Evolutionary conservation across 495 filamentous ascomycete genomes (phyloP).

Genomic region (Talaromyces proteolyticus): DNA sequence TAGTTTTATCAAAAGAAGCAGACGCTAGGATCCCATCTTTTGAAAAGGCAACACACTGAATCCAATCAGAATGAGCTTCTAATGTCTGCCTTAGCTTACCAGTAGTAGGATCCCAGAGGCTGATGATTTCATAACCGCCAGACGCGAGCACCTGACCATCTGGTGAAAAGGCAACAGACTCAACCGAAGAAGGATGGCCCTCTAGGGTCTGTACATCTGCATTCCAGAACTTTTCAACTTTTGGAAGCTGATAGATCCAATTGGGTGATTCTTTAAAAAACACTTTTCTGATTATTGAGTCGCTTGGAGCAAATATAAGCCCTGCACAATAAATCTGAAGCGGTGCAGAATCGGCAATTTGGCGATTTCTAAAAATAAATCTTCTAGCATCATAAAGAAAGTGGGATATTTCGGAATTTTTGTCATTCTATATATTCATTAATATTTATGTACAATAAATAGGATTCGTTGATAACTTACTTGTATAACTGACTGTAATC

Average conservation of each 20-base stretch:
- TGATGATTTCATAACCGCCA: conserved; percentile 6
- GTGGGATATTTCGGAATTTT: conserved; percentile 10
- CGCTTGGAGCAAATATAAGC: conserved; percentile 26
- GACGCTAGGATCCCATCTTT: neutral
- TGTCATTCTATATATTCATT: conserved; percentile 1
- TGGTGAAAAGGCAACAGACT: conserved; percentile 14
- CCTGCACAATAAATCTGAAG: conserved; percentile 17
- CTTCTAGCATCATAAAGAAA: conserved; percentile 29
- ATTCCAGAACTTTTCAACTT: conserved; percentile 5
- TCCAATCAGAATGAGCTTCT: neutral
- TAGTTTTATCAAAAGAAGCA: neutral
- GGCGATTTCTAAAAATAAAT: conserved; percentile 22
- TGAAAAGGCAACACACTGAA: neutral
- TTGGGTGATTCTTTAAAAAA: conserved; percentile 3
- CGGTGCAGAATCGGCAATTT: conserved; percentile 23
- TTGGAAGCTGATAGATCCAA: neutral
- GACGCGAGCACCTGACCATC: conserved; percentile 11
- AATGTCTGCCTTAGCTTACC: conserved; percentile 2
- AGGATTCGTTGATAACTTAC: neutral
- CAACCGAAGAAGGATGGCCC: conserved; percentile 14
- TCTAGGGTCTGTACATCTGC: conserved; percentile 10
- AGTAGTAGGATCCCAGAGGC: conserved; percentile 16
- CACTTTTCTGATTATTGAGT: conserved; percentile 16
- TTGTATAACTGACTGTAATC: conserved; percentile 2
- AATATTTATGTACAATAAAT: neutral